Evolutionary conservation across 192 early-diverging fungal genomes (phyloP), one percentile per base, ranked within the genome.

Genomic region (Martensiomyces pterosporus): DNA sequence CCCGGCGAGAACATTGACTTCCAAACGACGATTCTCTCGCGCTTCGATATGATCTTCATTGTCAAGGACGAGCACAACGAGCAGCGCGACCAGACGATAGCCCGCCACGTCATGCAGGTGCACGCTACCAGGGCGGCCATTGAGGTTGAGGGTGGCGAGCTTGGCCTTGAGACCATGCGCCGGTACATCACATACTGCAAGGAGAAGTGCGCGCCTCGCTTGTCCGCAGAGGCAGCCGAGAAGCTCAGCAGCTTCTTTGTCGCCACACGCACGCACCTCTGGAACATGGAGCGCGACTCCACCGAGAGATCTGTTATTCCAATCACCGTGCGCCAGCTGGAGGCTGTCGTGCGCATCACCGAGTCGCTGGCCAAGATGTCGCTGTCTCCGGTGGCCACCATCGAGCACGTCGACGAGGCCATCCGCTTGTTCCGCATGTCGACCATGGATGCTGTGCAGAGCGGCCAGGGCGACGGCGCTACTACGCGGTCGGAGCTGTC

Each of bases 21-120:
- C 76, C 97, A 99, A 81, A 89, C 93, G 1, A 99, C 97, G 3
- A 97, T 99, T 52, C 82, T 99, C 75, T 99, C 97, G 36, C 86
- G 97, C 75, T 99, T 99, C 49, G 97, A 99, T 75, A 87, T 98
- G 85, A 99, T 99, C 53, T 99, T 99, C 51, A 97, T 99, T 57
- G 85, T 99, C 24, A 89, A 89, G 56, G 97, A 99, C 70, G 94
- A 93, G 63, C 94, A 98, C 55, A 92, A 94, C 58, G 92, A 93
- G 55, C 75, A 68, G 57, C 84, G 90, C 22, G 97, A 99, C 80
- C 78, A 75, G 53, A 83, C 86, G 18, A 94, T 99, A 57, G 97
- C 97, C 14, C 78, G 85, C 50, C 97, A 99, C 76, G 97, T 99
- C 52, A 78, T 99, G 74, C 84, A 87, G 52, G 86, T 99, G 0